Conservation (phyloP, 2,329 filamentous ascomycete species). For the Stromatinia cepivora region DNA sequence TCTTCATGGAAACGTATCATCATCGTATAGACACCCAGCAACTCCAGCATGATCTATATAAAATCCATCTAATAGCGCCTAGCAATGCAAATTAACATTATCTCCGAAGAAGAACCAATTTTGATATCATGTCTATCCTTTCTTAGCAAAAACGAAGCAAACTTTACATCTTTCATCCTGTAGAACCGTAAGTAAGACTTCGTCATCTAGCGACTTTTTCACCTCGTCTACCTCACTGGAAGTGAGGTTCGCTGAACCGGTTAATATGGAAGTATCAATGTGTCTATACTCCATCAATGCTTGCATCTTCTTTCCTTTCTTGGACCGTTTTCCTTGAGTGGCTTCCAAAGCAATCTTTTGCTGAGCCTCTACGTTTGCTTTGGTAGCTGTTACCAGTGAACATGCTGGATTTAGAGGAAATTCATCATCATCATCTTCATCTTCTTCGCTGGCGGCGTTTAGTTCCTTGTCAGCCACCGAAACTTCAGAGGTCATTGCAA, state of each 20-base stretch:
- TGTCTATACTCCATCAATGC: conserved; percentile 57
- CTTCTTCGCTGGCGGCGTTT: conserved; percentile 25
- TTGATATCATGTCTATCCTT: conserved; percentile 22
- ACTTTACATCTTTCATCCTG: conserved; percentile 47
- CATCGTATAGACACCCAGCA: conserved; percentile 11
- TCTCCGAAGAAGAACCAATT: background rate
- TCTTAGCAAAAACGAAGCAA: conserved; percentile 52
- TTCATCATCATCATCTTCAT: conserved; percentile 39
- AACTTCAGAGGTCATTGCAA: conserved; percentile 28
- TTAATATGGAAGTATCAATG: conserved; percentile 47
- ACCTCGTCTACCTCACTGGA: conserved; percentile 41
- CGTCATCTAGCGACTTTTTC: conserved; percentile 48
- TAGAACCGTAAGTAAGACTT: conserved; percentile 50
- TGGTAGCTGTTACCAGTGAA: conserved; percentile 44
- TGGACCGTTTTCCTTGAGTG: conserved; percentile 37
- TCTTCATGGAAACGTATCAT: background rate
- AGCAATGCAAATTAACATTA: conserved; percentile 10
- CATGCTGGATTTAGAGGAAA: conserved; percentile 31
- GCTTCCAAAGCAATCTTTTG: conserved; percentile 45
- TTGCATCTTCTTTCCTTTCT: conserved; percentile 45
- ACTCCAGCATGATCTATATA: conserved; percentile 6
- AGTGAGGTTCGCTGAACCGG: conserved; percentile 40
- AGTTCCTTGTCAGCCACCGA: conserved; percentile 25
- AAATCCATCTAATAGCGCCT: background rate
- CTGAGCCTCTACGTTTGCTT: conserved; percentile 49